phyloP scores from a whole-genome alignment of 306 rosid genomes.

The Geum urbanum region DNA sequence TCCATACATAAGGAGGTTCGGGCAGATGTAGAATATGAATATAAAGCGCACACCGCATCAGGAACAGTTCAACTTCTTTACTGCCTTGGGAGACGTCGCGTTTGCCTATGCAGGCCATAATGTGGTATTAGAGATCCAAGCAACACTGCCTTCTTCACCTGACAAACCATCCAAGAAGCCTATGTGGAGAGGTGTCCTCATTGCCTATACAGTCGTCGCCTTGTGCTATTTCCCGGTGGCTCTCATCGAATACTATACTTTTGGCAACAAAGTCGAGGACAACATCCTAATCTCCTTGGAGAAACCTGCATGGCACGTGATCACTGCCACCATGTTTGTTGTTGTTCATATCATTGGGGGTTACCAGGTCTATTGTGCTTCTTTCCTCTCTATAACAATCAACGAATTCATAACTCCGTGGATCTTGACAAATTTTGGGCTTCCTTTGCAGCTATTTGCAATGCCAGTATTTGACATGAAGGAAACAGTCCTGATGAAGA shows the following conservation, averaged over 20 bases:
- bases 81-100: slow-evolving; percentile 60
- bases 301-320: slow-evolving; percentile 66
- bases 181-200: slow-evolving; percentile 72
- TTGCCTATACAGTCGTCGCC: slow-evolving; percentile 62
- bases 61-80: slow-evolving; percentile 54
- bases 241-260: slow-evolving; percentile 45
- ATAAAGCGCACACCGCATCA: slow-evolving; percentile 21
- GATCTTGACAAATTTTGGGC: neutral
- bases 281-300: slow-evolving; percentile 52
- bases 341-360: slow-evolving; percentile 73
- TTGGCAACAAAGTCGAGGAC: slow-evolving; percentile 53
- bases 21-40: slow-evolving; percentile 38
- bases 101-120: slow-evolving; percentile 82
- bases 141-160: slow-evolving; percentile 77
- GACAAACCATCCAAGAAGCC: slow-evolving; percentile 70
- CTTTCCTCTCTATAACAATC: neutral
- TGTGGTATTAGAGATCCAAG: slow-evolving; percentile 79
- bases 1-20: slow-evolving; percentile 53
- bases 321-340: slow-evolving; percentile 63
- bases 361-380: slow-evolving; percentile 49
- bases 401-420: too few relatives aligned
- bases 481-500: slow-evolving; percentile 55
- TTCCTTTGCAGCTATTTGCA: slow-evolving; percentile 50
- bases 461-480: slow-evolving; percentile 93
- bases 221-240: slow-evolving; percentile 82